A percentile compares a stretch with the other conserved stretches of the same genome.
phyloP scores from a whole-genome alignment of 2,329 filamentous ascomycete species.

The Fusarium beomiforme region DNA sequence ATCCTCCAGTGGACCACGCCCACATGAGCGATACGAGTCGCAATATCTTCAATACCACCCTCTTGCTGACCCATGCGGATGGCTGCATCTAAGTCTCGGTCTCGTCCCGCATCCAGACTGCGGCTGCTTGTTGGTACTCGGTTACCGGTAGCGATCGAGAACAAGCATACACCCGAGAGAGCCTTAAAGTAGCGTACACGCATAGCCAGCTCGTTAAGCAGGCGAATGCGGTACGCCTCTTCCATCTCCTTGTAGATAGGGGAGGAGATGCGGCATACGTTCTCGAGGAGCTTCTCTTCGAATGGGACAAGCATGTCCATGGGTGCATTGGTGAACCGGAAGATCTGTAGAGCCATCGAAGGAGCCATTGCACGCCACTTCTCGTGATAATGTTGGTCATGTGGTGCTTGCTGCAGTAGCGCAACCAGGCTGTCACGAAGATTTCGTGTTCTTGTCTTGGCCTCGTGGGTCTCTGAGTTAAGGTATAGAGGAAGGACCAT shows the following conservation, averaged over 20 bases:
- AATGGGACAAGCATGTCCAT: slow-evolving; percentile 58
- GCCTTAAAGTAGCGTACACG: slow-evolving; percentile 64
- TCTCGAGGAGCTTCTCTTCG: slow-evolving; percentile 59
- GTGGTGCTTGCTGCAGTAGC: slow-evolving; percentile 62
- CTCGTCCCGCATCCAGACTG: slow-evolving; percentile 45
- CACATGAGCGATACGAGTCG: slow-evolving; percentile 83
- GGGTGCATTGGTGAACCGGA: slow-evolving; percentile 64
- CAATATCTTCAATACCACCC: slow-evolving; percentile 71
- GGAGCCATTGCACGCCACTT: slow-evolving; percentile 65
- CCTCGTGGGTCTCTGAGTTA: slow-evolving; percentile 51
- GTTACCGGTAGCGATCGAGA: slow-evolving; percentile 64
- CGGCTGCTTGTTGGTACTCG: slow-evolving; percentile 54
- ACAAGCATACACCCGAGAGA: slow-evolving; percentile 63
- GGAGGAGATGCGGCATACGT: slow-evolving; percentile 55
- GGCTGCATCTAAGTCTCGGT: slow-evolving; percentile 48
- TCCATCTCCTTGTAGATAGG: slow-evolving; percentile 61
- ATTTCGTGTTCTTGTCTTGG: slow-evolving; percentile 56
- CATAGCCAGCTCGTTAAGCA: slow-evolving; percentile 59
- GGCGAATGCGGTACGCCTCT: slow-evolving; percentile 57
- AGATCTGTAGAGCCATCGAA: slow-evolving; percentile 66
- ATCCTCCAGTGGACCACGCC: slow-evolving; percentile 90
- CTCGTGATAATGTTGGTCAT: slow-evolving; percentile 53
- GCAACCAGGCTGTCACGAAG: slow-evolving; percentile 65
- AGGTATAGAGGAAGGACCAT: slow-evolving; percentile 53
- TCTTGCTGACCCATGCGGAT: slow-evolving; percentile 60